Evolutionary conservation across 257 asterid genomes (phyloP).

Genomic region (Solanum pennellii): DNA sequence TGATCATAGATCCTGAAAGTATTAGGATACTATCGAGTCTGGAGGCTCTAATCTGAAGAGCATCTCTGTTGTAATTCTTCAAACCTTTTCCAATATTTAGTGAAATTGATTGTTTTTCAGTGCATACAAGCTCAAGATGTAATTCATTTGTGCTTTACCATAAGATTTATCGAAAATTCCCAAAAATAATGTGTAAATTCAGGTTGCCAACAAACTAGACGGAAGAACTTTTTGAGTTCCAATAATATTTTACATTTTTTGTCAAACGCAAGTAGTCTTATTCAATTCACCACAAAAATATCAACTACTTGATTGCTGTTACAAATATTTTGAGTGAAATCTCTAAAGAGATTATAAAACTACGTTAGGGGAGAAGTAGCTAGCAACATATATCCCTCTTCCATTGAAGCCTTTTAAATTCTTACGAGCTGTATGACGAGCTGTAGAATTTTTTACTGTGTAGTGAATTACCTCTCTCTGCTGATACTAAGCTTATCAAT

Average conservation of each 20-base stretch:
- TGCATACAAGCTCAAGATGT: not conserved
- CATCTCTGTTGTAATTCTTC: not conserved
- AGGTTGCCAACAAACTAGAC: not conserved
- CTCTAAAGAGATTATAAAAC: not conserved
- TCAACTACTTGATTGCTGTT: not conserved
- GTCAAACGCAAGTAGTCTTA: not conserved
- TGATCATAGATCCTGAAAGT: slow-evolving; percentile 3
- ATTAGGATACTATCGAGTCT: not conserved
- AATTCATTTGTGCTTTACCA: too few relatives aligned
- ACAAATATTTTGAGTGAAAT: not conserved
- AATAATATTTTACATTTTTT: not conserved
- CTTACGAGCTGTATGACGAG: not conserved
- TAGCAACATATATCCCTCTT: not conserved
- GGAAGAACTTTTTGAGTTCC: not conserved
- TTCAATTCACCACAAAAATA: not conserved
- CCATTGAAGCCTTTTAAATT: not conserved
- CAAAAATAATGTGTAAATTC: not conserved
- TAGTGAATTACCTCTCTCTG: not conserved
- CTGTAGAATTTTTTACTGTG: not conserved
- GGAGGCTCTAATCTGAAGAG: not conserved
- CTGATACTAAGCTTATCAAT: slow-evolving; percentile 32
- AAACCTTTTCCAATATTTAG: not conserved
- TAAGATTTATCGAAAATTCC: not conserved
- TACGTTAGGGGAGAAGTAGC: not conserved
- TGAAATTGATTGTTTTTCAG: not conserved